Percentiles rank a stretch among this genome's conserved stretches.
Evolutionary conservation across 495 filamentous ascomycete genomes (phyloP).

Genomic region (Pyronema omphalodes): DNA sequence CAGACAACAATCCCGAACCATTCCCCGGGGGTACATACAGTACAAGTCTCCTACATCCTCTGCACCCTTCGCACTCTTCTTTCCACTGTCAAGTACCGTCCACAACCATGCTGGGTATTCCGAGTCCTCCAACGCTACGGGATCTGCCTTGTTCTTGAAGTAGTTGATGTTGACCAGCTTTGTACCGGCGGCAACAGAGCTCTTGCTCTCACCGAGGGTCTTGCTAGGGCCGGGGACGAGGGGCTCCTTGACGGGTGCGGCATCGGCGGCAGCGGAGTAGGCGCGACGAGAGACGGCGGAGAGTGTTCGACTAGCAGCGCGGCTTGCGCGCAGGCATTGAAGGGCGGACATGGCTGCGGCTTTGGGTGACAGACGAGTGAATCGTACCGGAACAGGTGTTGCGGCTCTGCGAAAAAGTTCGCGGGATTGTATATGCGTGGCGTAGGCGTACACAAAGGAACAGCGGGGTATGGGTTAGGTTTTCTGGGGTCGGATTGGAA

Average conservation of each 20-base stretch:
- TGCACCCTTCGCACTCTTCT: slow-evolving; percentile 26
- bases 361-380: no score
- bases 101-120: slow-evolving; percentile 92
- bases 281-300: not conserved
- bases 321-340: slow-evolving; percentile 9
- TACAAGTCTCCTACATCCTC: slow-evolving; percentile 43
- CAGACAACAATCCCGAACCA: not conserved
- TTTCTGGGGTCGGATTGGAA: no score
- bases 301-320: slow-evolving; percentile 2
- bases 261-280: slow-evolving; percentile 4
- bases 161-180: slow-evolving; percentile 67
- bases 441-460: no score
- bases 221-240: slow-evolving; percentile 27
- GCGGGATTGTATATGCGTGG: no score
- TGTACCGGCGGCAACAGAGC: slow-evolving; percentile 49
- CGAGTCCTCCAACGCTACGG: slow-evolving; percentile 56
- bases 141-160: slow-evolving; percentile 52
- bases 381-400: no score
- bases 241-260: slow-evolving; percentile 31
- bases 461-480: no score
- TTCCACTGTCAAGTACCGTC: slow-evolving; percentile 43
- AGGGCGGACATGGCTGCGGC: no score
- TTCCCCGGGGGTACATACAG: slow-evolving; percentile 37
- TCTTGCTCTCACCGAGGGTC: slow-evolving; percentile 15
- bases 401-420: no score